Conservation (phyloP, 768 basidiomycete genomes). For the Kwoniella botswanensis region DNA sequence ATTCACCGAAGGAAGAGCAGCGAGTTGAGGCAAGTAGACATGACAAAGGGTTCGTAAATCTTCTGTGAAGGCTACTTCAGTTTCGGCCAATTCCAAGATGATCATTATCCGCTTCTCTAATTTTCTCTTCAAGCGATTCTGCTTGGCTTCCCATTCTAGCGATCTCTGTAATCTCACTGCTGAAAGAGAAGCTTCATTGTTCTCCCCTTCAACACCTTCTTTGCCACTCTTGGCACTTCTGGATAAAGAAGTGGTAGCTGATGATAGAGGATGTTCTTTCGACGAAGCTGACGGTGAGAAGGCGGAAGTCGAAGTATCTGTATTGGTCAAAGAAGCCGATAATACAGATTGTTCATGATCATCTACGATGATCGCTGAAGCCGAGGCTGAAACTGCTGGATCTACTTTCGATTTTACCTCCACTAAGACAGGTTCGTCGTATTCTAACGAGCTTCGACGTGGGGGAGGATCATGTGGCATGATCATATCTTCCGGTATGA, state of each 20-base stretch:
- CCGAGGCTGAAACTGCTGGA: slow-evolving; percentile 8
- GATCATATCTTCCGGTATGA: slow-evolving; percentile 38
- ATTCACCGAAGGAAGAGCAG: slow-evolving; percentile 48
- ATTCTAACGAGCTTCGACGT: slow-evolving; percentile 42
- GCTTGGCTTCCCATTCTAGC: slow-evolving; percentile 49
- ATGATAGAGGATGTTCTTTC: slow-evolving; percentile 50
- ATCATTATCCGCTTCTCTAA: slow-evolving; percentile 67
- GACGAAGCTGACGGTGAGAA: slow-evolving; percentile 42
- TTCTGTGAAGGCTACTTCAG: slow-evolving; percentile 79
- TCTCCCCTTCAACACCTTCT: slow-evolving; percentile 34
- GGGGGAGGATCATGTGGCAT: slow-evolving; percentile 47
- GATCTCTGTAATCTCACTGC: slow-evolving; percentile 45
- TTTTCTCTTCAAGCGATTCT: slow-evolving; percentile 29
- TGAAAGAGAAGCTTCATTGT: slow-evolving; percentile 28
- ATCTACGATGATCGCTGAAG: slow-evolving; percentile 17
- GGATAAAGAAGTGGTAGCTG: slow-evolving; percentile 56
- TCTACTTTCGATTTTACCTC: slow-evolving; percentile 14
- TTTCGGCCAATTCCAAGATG: slow-evolving; percentile 79
- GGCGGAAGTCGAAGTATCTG: slow-evolving; percentile 35
- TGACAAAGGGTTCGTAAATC: slow-evolving; percentile 76
- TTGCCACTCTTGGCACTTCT: slow-evolving; percentile 51
- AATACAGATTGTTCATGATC: slow-evolving; percentile 29
- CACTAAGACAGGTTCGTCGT: slow-evolving; percentile 9
- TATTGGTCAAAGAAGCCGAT: slow-evolving; percentile 39
- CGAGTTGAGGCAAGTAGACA: slow-evolving; percentile 55